Evolutionary conservation across 75 land plant species (phyloP), one percentile per base, ranked within the genome.

Genomic region (Azolla pinnata): DNA sequence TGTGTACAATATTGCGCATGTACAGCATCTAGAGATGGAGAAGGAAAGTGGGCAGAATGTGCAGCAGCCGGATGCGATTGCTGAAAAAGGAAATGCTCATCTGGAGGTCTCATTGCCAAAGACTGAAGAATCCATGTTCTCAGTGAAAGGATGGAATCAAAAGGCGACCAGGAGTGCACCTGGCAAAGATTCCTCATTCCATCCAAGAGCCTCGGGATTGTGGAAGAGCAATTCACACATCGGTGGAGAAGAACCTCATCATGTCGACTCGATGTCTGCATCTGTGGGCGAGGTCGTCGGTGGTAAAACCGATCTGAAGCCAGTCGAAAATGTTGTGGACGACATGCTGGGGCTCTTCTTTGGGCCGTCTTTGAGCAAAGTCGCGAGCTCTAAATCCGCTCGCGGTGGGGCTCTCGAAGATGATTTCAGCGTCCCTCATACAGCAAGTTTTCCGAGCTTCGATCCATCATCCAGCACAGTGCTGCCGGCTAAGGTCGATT

Each of bases 301-400:
- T n/a, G n/a, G n/a, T n/a, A n/a, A n/a, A n/a, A n/a, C n/a, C n/a
- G n/a, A n/a, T 52, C 27, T 52, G 14, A 14, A 24, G 29, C 5
- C 26, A 25, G 54, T 29, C 1, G 54, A 52, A 3, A 26, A 52
- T 27, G 29, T 52, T 52, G 54, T 52, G 24, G 54, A 52, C 27
- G 54, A 52, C 54, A 52, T 52, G 54, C 54, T 52, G 25, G 54
- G 54, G 4, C 26, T 52, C 2, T 23, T 52, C 29, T 52, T 52
- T 52, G 54, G 54, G 25, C 54, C 54, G 10, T 23, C 54, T 24
- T 26, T 52, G 29, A 26, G 2, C 2, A 52, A 52, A 26, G 27
- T 29, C 2, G 54, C 14, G 24, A 52, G 27, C 14, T 1, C 54
- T 3, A 52, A 25, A 24, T 24, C 28, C n/a, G n/a, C n/a, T n/a